A percentile compares a stretch with the other conserved stretches of the same genome.
phyloP scores from a whole-genome alignment of 2,329 filamentous ascomycete species.

The Tolypocladium guangdongense region DNA sequence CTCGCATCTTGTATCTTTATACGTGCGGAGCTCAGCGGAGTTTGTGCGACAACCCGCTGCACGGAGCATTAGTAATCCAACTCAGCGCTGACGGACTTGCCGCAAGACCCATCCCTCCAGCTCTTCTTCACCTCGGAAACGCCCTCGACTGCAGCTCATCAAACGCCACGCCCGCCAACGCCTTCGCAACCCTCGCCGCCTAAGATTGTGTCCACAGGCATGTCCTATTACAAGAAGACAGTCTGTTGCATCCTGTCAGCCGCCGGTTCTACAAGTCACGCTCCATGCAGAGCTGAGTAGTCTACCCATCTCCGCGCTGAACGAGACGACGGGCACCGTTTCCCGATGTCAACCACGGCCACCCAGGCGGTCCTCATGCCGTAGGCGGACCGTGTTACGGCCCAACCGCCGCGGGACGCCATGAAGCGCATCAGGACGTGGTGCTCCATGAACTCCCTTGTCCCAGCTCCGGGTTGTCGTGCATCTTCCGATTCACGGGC shows the following conservation, averaged over 20 bases:
- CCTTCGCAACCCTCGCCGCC: conserved; percentile 33
- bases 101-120: neutral
- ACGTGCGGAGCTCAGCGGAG: neutral
- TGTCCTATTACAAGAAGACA: conserved; percentile 38
- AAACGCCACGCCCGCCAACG: conserved; percentile 33
- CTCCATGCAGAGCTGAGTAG: neutral
- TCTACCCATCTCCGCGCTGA: conserved; percentile 25
- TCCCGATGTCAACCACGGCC: conserved; percentile 25
- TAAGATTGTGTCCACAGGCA: conserved; percentile 44
- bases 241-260: conserved; percentile 18
- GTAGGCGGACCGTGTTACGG: conserved; percentile 27
- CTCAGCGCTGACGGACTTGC: neutral
- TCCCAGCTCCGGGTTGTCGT: conserved; percentile 32
- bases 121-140: conserved; percentile 27
- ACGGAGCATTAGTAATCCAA: neutral
- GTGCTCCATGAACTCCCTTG: conserved; percentile 30
- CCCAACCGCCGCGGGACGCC: conserved; percentile 21
- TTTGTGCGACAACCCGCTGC: neutral
- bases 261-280: too few species aligned
- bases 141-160: conserved; percentile 32
- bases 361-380: conserved; percentile 32
- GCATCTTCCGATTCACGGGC: conserved; percentile 26
- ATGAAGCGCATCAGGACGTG: conserved; percentile 25
- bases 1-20: neutral
- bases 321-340: conserved; percentile 25